A percentile compares a stretch with the other conserved stretches of the same genome.
Evolutionary conservation across 306 rosid genomes (phyloP).

Genomic region (Trifolium dubium): DNA sequence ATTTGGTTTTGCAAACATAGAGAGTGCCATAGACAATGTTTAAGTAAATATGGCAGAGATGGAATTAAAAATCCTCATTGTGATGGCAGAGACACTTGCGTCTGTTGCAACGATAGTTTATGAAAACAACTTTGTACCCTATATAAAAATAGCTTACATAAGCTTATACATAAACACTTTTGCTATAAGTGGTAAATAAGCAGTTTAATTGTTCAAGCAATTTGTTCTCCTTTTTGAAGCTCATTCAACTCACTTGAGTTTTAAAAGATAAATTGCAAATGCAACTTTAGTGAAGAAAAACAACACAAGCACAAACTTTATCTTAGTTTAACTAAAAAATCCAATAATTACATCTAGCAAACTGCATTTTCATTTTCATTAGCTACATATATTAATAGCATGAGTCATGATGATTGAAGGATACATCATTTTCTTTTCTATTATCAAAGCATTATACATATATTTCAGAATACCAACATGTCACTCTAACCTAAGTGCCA

Average conservation of each 20-base stretch:
- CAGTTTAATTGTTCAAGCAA: neutral
- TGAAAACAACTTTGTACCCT: too few relatives aligned
- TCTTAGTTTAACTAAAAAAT: slow-evolving; percentile 1
- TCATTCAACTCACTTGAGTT: neutral
- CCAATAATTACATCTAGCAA: slow-evolving; percentile 34
- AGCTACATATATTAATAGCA: slow-evolving; percentile 47
- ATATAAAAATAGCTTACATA: too few relatives aligned
- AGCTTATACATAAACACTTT: too few relatives aligned
- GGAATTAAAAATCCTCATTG: neutral
- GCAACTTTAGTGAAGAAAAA: neutral
- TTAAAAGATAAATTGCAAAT: neutral
- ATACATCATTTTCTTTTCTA: slow-evolving; percentile 50
- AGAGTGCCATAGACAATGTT: neutral
- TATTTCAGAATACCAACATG: slow-evolving; percentile 61
- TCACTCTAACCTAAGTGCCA: slow-evolving; percentile 65
- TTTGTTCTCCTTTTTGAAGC: neutral
- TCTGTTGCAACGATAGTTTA: neutral
- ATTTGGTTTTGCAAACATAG: neutral
- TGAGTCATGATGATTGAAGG: slow-evolving; percentile 43
- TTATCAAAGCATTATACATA: slow-evolving; percentile 53
- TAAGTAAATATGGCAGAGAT: neutral
- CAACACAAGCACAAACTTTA: neutral
- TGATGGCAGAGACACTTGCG: slow-evolving; percentile 11
- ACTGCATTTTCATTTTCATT: slow-evolving; percentile 44
- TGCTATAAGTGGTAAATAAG: too few relatives aligned